Conservation (phyloP, 495 filamentous ascomycete genomes). For the Saxophila tyrrhenica region DNA sequence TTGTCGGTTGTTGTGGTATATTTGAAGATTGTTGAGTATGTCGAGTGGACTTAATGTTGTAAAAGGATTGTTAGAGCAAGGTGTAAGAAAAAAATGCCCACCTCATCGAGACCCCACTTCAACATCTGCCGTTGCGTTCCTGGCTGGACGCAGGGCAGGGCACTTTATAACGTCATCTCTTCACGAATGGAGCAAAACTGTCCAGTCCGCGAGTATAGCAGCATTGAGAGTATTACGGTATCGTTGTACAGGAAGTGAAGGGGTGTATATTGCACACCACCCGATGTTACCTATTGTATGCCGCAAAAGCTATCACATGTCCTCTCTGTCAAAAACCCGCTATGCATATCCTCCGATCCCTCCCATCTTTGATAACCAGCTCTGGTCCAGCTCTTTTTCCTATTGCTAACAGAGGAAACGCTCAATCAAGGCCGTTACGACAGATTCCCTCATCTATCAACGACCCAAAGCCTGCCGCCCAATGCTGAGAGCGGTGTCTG, state of each 20-base stretch:
- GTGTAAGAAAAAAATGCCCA: not conserved
- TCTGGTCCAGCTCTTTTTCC: not conserved
- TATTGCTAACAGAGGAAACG: not conserved
- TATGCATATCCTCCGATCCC: not conserved
- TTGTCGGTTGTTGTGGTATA: slow-evolving; percentile 22
- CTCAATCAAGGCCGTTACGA: not conserved
- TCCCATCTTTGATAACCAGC: not conserved
- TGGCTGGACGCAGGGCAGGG: not conserved
- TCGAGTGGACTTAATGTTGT: not conserved
- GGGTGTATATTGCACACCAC: not conserved
- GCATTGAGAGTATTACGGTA: no score
- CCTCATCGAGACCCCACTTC: not conserved
- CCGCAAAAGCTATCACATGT: not conserved
- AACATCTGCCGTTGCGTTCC: not conserved
- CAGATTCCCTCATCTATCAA: not conserved
- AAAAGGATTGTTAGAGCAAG: not conserved
- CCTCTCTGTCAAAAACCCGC: not conserved
- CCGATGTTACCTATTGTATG: not conserved
- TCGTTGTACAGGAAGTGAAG: not conserved
- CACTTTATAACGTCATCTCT: no score
- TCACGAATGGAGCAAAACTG: no score
- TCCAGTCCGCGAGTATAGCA: no score
- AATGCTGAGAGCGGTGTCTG: not conserved
- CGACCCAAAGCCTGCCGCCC: no score
- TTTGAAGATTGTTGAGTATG: not conserved